Evolutionary conservation across 805 yeast genomes (phyloP), one percentile per base, ranked within the genome.

Genomic region (Danielia oregonensis): DNA sequence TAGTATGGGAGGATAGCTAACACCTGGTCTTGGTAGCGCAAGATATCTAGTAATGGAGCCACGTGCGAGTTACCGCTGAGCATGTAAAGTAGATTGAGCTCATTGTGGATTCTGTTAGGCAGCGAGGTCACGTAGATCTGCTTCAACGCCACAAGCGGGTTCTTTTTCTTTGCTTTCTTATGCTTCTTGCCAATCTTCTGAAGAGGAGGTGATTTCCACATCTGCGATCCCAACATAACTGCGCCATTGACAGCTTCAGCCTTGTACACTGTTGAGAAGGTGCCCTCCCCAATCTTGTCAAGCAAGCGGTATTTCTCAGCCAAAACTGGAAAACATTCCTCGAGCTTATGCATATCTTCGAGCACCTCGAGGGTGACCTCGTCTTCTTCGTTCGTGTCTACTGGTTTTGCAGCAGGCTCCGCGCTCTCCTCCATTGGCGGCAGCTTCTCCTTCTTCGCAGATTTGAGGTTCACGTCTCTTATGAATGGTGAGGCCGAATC

Each of bases 81-180:
- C 42, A 72, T 73, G 53, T 83, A 82, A 21, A 93, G 68, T 30
- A 93, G 63, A 44, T 82, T 82, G 43, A 93, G 72, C 58, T 93
- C 99, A 56, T 89, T 89, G 48, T 76, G 79, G 28, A 93, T 91
- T 59, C 99, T 74, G 43, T 78, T 81, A 0, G 97, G 97, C 6
- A 97, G 87, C 1, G 96, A 86, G 0, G 98, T 93, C 14, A 89
- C 97, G 57, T 91, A 89, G 30, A 93, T 87, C 51, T 93, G 78
- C 56, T 93, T 93, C 46, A 93, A 67, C 2, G 99, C 99, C 37
- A 93, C 97, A 33, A 68, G 56, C 29, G 68, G 69, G 46, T 55
- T 68, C 43, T 58, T 65, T 39, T 48, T 46, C 26, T 42, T 51
- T 3, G 55, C 48, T 24, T 35, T 40, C 19, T 32, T 24, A 17